These are phyloP conservation scores for Hymenochaete sp. DNA, from an alignment of 1,284 basidiomycete genomes.

Conservation along the genomic window DNA sequence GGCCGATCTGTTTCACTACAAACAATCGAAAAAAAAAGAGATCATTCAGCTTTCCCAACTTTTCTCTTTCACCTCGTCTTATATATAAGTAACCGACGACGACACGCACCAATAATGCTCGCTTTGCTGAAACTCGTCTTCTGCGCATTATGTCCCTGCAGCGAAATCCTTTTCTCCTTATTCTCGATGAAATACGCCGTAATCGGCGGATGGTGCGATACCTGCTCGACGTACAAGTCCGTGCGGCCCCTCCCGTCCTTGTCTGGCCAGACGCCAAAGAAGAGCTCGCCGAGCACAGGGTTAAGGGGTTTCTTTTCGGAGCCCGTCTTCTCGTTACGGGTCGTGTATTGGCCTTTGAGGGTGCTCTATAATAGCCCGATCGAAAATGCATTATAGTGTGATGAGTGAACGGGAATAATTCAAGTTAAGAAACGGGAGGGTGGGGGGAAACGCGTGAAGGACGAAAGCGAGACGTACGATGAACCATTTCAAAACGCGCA, in stretches of 20 bases:
- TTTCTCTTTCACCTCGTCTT: background rate
- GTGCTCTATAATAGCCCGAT: conserved; percentile 48
- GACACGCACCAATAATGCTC: conserved; percentile 64
- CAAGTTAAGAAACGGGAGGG: no score
- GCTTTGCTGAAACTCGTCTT: conserved; percentile 71
- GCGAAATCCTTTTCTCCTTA: conserved; percentile 65
- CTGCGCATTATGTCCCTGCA: conserved; percentile 91
- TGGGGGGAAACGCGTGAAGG: no score
- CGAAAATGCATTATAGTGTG: background rate
- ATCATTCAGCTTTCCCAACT: background rate
- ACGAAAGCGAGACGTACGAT: conserved; percentile 45
- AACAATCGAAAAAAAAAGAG: background rate
- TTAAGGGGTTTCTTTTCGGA: conserved; percentile 98
- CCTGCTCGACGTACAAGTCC: conserved; percentile 88
- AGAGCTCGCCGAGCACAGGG: conserved; percentile 92
- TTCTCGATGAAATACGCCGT: conserved; percentile 85
- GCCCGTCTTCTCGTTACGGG: conserved; percentile 86
- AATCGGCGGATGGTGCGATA: conserved; percentile 90
- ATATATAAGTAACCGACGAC: background rate
- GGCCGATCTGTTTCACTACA: conserved; percentile 89
- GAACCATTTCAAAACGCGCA: conserved; percentile 84
- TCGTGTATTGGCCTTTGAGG: conserved; percentile 91
- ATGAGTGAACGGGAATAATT: no score
- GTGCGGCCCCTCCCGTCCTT: conserved; percentile 76
- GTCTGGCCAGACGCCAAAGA: conserved; percentile 90